A percentile compares a stretch with the other conserved stretches of the same genome.
phyloP scores from a whole-genome alignment of 23 red algal genomes.

The Agarophyton chilense region DNA sequence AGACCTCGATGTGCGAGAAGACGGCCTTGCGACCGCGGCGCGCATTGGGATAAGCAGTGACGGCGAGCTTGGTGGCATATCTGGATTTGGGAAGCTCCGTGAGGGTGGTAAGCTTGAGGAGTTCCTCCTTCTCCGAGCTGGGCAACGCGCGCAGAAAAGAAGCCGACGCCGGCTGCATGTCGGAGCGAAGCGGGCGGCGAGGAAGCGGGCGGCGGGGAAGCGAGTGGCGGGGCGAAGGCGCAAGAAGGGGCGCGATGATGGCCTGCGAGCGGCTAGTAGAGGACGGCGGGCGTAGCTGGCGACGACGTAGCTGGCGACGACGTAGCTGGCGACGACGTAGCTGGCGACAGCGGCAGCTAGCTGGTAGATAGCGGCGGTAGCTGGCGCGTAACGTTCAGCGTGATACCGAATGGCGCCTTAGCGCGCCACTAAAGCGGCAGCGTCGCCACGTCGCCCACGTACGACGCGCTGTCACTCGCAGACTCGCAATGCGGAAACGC shows the following conservation, averaged over 20 bases:
- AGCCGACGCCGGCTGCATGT: slow-evolving; percentile 31
- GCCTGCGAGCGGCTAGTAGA: not conserved
- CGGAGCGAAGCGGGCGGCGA: not conserved
- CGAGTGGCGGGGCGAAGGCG: not conserved
- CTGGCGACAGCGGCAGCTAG: too few relatives aligned
- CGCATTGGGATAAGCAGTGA: slow-evolving; percentile 59
- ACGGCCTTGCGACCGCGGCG: slow-evolving; percentile 68
- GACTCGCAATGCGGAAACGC: too few relatives aligned
- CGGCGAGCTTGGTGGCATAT: slow-evolving; percentile 80
- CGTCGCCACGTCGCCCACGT: not conserved
- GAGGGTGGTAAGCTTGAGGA: slow-evolving; percentile 72
- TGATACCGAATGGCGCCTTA: not conserved
- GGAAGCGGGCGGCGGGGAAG: not conserved
- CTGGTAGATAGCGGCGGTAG: not conserved
- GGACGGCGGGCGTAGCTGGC: too few relatives aligned
- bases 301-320: too few relatives aligned
- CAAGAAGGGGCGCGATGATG: not conserved
- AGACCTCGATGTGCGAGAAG: slow-evolving; percentile 86
- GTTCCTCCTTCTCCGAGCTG: slow-evolving; percentile 56
- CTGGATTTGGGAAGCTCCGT: slow-evolving; percentile 74
- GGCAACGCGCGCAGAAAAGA: slow-evolving; percentile 66
- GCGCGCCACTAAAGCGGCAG: not conserved
- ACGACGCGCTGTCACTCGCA: not conserved
- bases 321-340: too few relatives aligned
- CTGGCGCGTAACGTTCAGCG: slow-evolving; percentile 8